Conservation (phyloP, 345 rosid species). For the Murraya paniculata region DNA sequence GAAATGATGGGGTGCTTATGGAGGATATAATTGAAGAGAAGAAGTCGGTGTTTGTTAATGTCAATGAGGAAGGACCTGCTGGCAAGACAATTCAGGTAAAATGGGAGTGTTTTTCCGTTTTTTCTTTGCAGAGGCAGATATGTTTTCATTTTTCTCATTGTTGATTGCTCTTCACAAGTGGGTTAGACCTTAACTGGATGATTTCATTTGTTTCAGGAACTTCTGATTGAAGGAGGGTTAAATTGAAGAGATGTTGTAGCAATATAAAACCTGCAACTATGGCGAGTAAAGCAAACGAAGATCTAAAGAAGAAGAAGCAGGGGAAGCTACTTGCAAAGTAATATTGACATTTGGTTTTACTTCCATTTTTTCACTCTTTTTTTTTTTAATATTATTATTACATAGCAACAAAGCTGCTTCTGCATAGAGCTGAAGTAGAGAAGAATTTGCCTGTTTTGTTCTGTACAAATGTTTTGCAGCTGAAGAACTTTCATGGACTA, state of each 20-base stretch:
- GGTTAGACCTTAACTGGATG: not conserved
- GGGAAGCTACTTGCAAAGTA: not conserved
- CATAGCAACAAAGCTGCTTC: not conserved
- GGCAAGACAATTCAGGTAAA: slow-evolving; percentile 31
- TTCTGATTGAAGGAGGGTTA: slow-evolving; percentile 1
- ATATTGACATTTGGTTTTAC: not conserved
- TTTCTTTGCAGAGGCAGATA: not conserved
- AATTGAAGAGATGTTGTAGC: not conserved
- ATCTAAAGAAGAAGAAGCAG: not conserved
- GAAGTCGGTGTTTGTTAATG: slow-evolving; percentile 14
- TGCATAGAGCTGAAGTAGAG: not conserved
- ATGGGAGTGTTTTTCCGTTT: not conserved
- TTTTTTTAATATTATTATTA: not conserved
- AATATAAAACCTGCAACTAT: slow-evolving; percentile 1
- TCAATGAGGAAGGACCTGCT: slow-evolving; percentile 10
- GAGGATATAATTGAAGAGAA: slow-evolving; percentile 44
- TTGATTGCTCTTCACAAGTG: not conserved
- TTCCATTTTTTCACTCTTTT: not conserved
- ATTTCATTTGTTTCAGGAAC: slow-evolving; percentile 4
- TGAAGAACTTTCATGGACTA: slow-evolving; percentile 6
- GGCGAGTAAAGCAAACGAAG: not conserved
- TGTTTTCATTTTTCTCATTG: not conserved
- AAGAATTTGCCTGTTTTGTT: slow-evolving; percentile 12
- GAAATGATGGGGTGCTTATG: slow-evolving; percentile 19
- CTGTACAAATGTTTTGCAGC: slow-evolving; percentile 27